Evolutionary conservation across 106 monocot genomes (phyloP).

Genomic region (Platanthera guangdongensis): DNA sequence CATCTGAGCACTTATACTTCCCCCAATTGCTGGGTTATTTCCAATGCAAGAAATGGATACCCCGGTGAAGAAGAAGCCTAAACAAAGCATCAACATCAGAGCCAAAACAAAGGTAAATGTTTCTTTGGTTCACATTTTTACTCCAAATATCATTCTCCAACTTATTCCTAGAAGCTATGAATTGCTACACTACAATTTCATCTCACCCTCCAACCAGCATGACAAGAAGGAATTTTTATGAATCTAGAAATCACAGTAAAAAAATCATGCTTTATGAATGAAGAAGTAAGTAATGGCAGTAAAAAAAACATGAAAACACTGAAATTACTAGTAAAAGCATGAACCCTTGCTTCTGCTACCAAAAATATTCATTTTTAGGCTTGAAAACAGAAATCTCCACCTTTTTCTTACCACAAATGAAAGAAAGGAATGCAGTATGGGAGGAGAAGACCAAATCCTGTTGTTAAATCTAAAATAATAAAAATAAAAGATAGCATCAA

Average conservation of each 20-base stretch:
- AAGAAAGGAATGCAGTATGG: not conserved
- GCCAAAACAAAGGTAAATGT: not conserved
- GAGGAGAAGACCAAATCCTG: not conserved
- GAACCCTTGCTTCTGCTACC: not conserved
- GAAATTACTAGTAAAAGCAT: not conserved
- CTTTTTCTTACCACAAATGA: not conserved
- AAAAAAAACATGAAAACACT: not conserved
- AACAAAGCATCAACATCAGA: not conserved
- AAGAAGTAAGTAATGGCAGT: not conserved
- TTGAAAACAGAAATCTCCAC: not conserved
- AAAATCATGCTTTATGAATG: slow-evolving; percentile 5
- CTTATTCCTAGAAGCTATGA: slow-evolving; percentile 1
- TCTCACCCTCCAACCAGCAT: not conserved
- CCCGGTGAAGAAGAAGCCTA: slow-evolving; percentile 11
- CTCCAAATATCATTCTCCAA: slow-evolving; percentile 6
- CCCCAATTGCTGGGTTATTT: not conserved
- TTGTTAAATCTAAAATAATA: not conserved
- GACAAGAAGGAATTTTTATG: not conserved
- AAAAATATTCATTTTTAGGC: not conserved
- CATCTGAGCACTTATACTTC: not conserved
- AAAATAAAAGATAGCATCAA: not conserved
- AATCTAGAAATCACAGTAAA: not conserved
- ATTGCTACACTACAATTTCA: not conserved
- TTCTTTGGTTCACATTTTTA: not conserved
- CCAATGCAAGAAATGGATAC: slow-evolving; percentile 18